Evolutionary conservation across 2,329 filamentous ascomycete species (phyloP).

Genomic region (Aspergillus japonicus): DNA sequence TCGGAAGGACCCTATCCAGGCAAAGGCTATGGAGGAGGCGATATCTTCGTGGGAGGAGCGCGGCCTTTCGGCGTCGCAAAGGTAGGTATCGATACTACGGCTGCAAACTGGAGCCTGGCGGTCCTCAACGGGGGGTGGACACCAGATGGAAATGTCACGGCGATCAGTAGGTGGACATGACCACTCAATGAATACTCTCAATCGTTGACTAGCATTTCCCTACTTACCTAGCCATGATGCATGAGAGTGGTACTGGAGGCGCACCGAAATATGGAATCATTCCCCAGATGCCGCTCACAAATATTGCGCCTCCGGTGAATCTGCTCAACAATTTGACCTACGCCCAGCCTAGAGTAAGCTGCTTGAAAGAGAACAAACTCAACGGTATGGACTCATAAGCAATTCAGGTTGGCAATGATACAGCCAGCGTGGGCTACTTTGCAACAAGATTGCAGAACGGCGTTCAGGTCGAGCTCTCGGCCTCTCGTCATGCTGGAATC

Average conservation of each 20-base stretch:
- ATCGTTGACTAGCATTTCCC: background rate
- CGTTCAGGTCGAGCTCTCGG: slow-evolving; percentile 64
- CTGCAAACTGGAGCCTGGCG: slow-evolving; percentile 36
- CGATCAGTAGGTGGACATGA: slow-evolving; percentile 37
- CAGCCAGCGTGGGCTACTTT: slow-evolving; percentile 64
- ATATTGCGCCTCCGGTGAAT: slow-evolving; percentile 42
- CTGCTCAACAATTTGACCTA: slow-evolving; percentile 42
- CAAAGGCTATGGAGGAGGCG: slow-evolving; percentile 40
- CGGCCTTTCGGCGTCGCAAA: slow-evolving; percentile 47
- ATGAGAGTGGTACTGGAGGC: slow-evolving; percentile 51
- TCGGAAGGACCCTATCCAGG: slow-evolving; percentile 47
- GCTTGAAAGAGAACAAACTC: background rate
- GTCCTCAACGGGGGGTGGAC: slow-evolving; percentile 45
- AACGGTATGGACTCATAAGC: background rate
- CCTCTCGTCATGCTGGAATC: slow-evolving; percentile 61
- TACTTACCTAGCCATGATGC: slow-evolving; percentile 37
- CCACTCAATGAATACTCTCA: background rate
- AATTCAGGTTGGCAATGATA: slow-evolving; percentile 45
- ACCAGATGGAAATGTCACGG: slow-evolving; percentile 52
- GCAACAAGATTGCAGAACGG: slow-evolving; percentile 58
- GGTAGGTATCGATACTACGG: slow-evolving; percentile 42
- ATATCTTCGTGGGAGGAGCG: slow-evolving; percentile 47
- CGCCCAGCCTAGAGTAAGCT: slow-evolving; percentile 58
- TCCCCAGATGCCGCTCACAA: slow-evolving; percentile 37
- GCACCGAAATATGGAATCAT: slow-evolving; percentile 42